Evolutionary conservation across 495 filamentous ascomycete species (phyloP).

Genomic region (Penicillium argentinense): DNA sequence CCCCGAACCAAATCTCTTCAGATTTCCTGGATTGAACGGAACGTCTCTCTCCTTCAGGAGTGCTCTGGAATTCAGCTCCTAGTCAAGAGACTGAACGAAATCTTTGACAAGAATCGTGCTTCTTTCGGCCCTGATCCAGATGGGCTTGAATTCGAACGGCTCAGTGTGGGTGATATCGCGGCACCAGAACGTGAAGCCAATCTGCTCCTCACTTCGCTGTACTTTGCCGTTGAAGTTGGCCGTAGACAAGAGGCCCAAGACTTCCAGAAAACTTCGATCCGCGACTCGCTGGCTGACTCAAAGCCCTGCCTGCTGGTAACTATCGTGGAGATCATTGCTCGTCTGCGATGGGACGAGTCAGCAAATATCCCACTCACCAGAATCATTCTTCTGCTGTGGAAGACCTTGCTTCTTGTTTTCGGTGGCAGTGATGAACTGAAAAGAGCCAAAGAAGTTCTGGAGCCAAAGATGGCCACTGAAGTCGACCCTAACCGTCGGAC

Average conservation of each 20-base stretch:
- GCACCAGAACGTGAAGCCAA: conserved; percentile 49
- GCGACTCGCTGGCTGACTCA: conserved; percentile 44
- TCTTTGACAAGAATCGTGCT: conserved; percentile 53
- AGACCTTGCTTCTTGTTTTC: conserved; percentile 80
- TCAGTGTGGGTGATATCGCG: conserved; percentile 33
- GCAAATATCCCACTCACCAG: conserved; percentile 62
- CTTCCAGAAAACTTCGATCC: conserved; percentile 27
- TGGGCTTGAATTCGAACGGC: conserved; percentile 30
- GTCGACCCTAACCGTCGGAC: conserved; percentile 36
- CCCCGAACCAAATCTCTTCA: conserved; percentile 57
- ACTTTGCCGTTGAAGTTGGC: conserved; percentile 69
- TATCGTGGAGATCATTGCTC: conserved; percentile 71
- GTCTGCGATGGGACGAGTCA: conserved; percentile 85
- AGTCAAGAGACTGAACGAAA: conserved; percentile 57
- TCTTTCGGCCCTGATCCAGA: conserved; percentile 29
- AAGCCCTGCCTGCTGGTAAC: conserved; percentile 70
- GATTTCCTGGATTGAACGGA: conserved; percentile 67
- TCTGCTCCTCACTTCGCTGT: conserved; percentile 61
- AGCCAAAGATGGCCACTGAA: conserved; percentile 33
- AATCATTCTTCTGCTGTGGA: conserved; percentile 85
- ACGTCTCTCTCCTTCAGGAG: conserved; percentile 57
- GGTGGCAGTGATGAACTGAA: conserved; percentile 73
- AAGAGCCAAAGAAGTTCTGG: conserved; percentile 62
- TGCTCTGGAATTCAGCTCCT: conserved; percentile 59
- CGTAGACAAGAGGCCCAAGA: conserved; percentile 44